Percentiles rank a stretch among this genome's conserved stretches.
Conservation (phyloP, 2,329 filamentous ascomycete species). For the Epichloe hybrida region DNA sequence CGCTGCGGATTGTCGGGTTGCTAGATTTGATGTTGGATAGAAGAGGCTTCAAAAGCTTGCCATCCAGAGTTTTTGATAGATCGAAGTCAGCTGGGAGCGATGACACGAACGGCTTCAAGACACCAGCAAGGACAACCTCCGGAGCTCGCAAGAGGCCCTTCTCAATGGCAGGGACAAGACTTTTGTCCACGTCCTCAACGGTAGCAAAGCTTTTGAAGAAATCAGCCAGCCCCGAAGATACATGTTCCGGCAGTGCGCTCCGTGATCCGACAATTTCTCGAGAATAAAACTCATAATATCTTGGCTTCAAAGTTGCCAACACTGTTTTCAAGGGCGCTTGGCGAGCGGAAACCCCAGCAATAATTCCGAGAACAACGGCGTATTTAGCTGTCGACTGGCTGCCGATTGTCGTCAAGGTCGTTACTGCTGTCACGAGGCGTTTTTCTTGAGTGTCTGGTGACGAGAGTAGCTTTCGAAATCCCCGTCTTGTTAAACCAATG, state of each 20-base stretch:
- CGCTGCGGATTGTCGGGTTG: constrained; percentile 62
- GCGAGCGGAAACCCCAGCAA: constrained; percentile 75
- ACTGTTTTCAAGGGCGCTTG: constrained; percentile 48
- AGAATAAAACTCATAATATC: constrained; percentile 70
- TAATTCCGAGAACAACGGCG: constrained; percentile 65
- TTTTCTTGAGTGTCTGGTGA: constrained; percentile 40
- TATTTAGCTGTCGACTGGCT: constrained; percentile 52
- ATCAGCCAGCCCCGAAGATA: constrained; percentile 60
- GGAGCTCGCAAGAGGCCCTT: constrained; percentile 81
- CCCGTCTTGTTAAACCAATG: constrained; percentile 64
- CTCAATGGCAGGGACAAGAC: constrained; percentile 70
- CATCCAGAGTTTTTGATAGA: constrained; percentile 58
- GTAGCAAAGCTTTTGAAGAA: constrained; percentile 71
- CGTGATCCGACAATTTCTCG: constrained; percentile 77
- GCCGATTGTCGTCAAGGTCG: constrained; percentile 55
- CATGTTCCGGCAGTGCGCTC: constrained; percentile 53
- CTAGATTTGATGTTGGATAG: constrained; percentile 87
- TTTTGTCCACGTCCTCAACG: constrained; percentile 58
- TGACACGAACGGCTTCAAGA: constrained; percentile 59
- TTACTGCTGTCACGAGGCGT: constrained; percentile 48
- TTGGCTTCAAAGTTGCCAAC: constrained; percentile 50
- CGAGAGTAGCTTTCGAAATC: constrained; percentile 60
- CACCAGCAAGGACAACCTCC: constrained; percentile 71
- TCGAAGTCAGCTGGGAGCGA: constrained; percentile 61
- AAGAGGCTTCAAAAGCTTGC: constrained; percentile 70